Conservation (phyloP, 805 yeast genomes). For the Candida khao-thaluensis region DNA sequence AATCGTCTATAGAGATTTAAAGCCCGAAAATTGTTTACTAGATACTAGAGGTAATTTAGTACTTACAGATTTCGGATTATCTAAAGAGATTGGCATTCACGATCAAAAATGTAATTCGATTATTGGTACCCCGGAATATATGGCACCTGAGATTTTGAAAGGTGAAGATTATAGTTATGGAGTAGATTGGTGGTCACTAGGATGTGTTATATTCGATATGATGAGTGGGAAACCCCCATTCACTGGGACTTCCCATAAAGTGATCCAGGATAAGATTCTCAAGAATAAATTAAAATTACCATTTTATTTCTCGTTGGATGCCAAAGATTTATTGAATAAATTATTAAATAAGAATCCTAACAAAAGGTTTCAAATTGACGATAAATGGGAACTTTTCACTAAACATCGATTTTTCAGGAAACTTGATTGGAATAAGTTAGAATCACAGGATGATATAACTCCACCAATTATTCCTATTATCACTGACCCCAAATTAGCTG, state of each 20-base stretch:
- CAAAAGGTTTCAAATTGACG: slow-evolving; percentile 38
- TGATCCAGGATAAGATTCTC: slow-evolving; percentile 39
- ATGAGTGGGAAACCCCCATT: slow-evolving; percentile 47
- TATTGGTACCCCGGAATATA: slow-evolving; percentile 47
- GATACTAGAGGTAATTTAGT: slow-evolving; percentile 40
- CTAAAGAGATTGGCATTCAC: slow-evolving; percentile 31
- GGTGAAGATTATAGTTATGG: slow-evolving; percentile 42
- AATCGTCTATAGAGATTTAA: slow-evolving; percentile 43
- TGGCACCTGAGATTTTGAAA: slow-evolving; percentile 47
- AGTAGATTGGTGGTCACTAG: slow-evolving; percentile 50
- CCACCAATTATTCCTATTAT: slow-evolving; percentile 46
- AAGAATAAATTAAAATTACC: slow-evolving; percentile 37
- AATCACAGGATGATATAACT: slow-evolving; percentile 21
- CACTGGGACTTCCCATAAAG: slow-evolving; percentile 40
- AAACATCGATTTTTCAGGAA: slow-evolving; percentile 40
- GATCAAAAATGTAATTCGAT: slow-evolving; percentile 27
- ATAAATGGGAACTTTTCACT: slow-evolving; percentile 30
- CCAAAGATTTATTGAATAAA: slow-evolving; percentile 40
- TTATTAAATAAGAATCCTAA: slow-evolving; percentile 37
- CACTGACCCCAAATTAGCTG: slow-evolving; percentile 45
- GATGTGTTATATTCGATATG: slow-evolving; percentile 44
- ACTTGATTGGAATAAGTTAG: slow-evolving; percentile 37
- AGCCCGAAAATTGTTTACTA: slow-evolving; percentile 47
- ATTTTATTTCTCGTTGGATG: slow-evolving; percentile 40
- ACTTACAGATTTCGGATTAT: slow-evolving; percentile 45